Percentiles rank a stretch among this genome's conserved stretches.
phyloP scores from a whole-genome alignment of 2,329 filamentous ascomycete genomes.

The Exophiala sp. region DNA sequence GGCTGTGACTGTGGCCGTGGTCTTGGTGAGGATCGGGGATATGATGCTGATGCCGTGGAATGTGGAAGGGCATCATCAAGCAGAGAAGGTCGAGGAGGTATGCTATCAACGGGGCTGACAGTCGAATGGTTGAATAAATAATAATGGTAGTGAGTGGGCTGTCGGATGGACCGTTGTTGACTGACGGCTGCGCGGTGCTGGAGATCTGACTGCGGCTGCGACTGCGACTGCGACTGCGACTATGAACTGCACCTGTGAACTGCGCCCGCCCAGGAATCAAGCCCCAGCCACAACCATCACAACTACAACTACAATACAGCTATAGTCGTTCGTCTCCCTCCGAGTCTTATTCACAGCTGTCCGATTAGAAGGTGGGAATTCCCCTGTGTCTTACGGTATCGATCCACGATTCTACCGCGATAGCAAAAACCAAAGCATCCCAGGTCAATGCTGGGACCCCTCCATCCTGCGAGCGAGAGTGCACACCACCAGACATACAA shows the following conservation, averaged over 20 bases:
- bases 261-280: neutral
- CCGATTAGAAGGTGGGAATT: too few species aligned
- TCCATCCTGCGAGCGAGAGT: too few species aligned
- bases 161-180: neutral
- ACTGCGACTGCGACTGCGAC: neutral
- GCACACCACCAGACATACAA: too few species aligned
- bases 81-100: neutral
- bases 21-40: conserved; percentile 16
- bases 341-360: too few species aligned
- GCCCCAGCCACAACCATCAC: neutral
- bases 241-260: neutral
- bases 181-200: neutral
- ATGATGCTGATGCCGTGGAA: conserved; percentile 24
- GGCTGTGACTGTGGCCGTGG: neutral
- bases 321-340: neutral
- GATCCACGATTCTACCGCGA: too few species aligned
- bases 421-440: too few species aligned
- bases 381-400: too few species aligned
- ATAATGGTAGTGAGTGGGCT: neutral
- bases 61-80: conserved; percentile 26
- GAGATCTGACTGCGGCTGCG: neutral
- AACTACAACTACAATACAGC: neutral
- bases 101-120: too few species aligned
- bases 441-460: too few species aligned
- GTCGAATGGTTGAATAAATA: too few species aligned